These are phyloP conservation scores for Schizonepeta tenuifolia DNA, from an alignment of 257 asterid genomes.

Conservation along the genomic window DNA sequence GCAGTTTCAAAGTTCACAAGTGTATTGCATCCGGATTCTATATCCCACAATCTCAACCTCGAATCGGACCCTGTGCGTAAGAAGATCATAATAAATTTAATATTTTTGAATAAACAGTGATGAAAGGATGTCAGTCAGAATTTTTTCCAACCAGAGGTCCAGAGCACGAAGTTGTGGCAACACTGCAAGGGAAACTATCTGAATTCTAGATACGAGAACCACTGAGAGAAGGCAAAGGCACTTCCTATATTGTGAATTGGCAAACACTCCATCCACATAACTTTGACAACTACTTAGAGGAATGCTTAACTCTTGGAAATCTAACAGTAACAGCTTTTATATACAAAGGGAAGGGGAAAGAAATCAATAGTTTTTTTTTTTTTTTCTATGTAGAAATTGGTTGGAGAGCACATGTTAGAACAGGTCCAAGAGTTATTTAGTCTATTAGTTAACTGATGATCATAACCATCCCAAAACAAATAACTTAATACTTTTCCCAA, in stretches of 20 bases:
- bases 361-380: neutral
- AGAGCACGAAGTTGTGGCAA: neutral
- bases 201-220: conserved; percentile 19
- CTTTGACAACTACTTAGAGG: conserved; percentile 6
- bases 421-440: neutral
- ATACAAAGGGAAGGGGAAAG: neutral
- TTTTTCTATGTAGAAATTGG: conserved; percentile 13
- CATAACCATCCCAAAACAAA: conserved; percentile 8
- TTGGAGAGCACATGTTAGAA: conserved; percentile 10
- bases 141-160: neutral
- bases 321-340: conserved; percentile 1
- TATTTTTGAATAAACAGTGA: neutral
- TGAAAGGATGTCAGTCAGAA: neutral
- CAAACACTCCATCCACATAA: neutral
- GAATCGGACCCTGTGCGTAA: conserved; percentile 90
- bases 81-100: conserved; percentile 14
- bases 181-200: neutral
- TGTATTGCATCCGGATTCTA: conserved; percentile 92
- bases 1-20: conserved; percentile 88
- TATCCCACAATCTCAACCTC: conserved; percentile 94
- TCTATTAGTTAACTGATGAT: neutral
- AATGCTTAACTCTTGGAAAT: neutral
- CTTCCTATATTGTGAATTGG: neutral
- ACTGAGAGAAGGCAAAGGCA: neutral
- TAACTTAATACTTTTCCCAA: conserved; percentile 17